These are phyloP conservation scores for Sporothrix brasiliensis DNA, from an alignment of 2,329 filamentous ascomycete species.

Conservation along the genomic window DNA sequence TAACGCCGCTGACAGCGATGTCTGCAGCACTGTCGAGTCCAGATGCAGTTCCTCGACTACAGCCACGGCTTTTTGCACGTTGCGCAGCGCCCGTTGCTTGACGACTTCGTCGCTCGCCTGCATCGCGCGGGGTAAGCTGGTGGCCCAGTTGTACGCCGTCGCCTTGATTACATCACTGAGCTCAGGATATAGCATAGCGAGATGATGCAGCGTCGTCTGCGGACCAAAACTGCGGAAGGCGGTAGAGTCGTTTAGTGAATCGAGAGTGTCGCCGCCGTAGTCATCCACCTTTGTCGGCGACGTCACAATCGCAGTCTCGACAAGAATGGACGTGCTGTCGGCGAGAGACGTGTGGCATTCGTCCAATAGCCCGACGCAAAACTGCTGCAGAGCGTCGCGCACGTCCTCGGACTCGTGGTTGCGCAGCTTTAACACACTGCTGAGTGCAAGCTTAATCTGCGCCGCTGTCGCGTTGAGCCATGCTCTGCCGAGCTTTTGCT, in stretches of 20 bases:
- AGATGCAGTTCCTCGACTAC: slow-evolving; percentile 66
- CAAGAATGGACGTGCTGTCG: slow-evolving; percentile 69
- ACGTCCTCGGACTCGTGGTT: slow-evolving; percentile 71
- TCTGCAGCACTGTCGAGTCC: slow-evolving; percentile 67
- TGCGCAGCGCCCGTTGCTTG: slow-evolving; percentile 71
- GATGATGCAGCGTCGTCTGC: slow-evolving; percentile 50
- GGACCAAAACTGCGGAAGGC: slow-evolving; percentile 30
- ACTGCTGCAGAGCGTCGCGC: slow-evolving; percentile 63
- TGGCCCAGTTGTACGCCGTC: slow-evolving; percentile 78
- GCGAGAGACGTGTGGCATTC: slow-evolving; percentile 74
- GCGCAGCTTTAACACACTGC: slow-evolving; percentile 74
- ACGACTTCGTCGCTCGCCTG: slow-evolving; percentile 78
- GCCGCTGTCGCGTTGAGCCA: slow-evolving; percentile 81
- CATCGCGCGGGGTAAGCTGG: slow-evolving; percentile 78
- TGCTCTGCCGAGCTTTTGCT: slow-evolving; percentile 41
- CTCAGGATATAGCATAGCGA: slow-evolving; percentile 58
- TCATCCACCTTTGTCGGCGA: neutral
- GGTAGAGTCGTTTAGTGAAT: neutral
- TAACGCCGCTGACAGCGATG: slow-evolving; percentile 67
- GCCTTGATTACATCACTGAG: slow-evolving; percentile 63
- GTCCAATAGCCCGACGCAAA: slow-evolving; percentile 77
- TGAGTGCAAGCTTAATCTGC: slow-evolving; percentile 82
- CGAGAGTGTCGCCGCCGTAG: neutral
- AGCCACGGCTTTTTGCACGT: slow-evolving; percentile 73
- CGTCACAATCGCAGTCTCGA: slow-evolving; percentile 77